Conservation (phyloP, 2,329 filamentous ascomycete genomes). For the Trichoderma cornu-damae region DNA sequence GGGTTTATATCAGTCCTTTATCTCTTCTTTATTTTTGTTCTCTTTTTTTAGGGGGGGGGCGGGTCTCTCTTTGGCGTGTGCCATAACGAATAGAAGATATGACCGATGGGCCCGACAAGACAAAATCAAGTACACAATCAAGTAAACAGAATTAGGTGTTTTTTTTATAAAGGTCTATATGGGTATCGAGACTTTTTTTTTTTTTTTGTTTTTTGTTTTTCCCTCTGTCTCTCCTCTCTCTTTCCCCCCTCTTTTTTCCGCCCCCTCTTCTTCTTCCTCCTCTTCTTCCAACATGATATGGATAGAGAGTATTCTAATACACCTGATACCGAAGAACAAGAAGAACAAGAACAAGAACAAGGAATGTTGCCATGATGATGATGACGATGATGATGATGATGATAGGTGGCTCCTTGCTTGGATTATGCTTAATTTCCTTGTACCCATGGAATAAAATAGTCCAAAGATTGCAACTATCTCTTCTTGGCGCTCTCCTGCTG, state of each 20-base stretch:
- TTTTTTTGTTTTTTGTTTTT: neutral
- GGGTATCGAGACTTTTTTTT: slow-evolving; percentile 1
- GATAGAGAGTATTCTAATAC: neutral
- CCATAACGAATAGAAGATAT: too few species aligned
- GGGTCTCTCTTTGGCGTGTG: too few species aligned
- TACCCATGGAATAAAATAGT: neutral
- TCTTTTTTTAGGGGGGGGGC: too few species aligned
- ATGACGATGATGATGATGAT: too few species aligned
- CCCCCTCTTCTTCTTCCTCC: too few species aligned
- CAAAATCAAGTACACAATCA: neutral
- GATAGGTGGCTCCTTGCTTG: too few species aligned
- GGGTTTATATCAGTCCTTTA: too few species aligned
- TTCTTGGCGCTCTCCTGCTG: slow-evolving; percentile 23
- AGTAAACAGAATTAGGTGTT: neutral
- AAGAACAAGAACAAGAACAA: neutral
- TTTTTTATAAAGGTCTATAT: neutral
- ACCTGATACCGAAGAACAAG: neutral
- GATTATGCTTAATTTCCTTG: too few species aligned
- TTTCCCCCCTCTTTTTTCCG: too few species aligned
- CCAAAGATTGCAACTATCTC: neutral
- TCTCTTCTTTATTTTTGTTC: too few species aligned
- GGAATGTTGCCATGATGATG: neutral
- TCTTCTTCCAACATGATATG: too few species aligned
- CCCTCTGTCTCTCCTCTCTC: too few species aligned
- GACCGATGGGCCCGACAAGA: neutral